phyloP scores from a whole-genome alignment of 2,329 filamentous ascomycete species.

The Ustulina deusta region DNA sequence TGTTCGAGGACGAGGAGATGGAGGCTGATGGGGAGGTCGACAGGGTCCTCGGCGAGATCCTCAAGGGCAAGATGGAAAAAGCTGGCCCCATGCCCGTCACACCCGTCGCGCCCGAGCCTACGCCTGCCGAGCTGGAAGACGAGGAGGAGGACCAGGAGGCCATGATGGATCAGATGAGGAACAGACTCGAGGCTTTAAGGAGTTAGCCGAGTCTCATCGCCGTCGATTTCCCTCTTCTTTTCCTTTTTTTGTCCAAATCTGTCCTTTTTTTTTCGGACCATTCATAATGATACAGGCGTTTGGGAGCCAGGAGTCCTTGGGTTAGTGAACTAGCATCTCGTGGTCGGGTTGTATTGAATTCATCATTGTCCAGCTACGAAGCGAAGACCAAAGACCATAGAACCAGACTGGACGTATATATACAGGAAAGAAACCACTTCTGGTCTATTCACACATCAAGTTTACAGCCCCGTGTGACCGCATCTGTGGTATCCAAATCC shows the following conservation, averaged over 20 bases:
- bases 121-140: slow-evolving; percentile 65
- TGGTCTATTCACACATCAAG: slow-evolving; percentile 7
- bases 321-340: slow-evolving; percentile 33
- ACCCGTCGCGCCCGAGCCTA: slow-evolving; percentile 65
- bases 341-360: slow-evolving; percentile 23
- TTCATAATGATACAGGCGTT: slow-evolving; percentile 39
- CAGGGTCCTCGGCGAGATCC: slow-evolving; percentile 89
- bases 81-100: slow-evolving; percentile 66
- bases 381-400: slow-evolving; percentile 22
- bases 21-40: slow-evolving; percentile 86
- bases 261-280: slow-evolving; percentile 9
- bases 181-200: slow-evolving; percentile 88
- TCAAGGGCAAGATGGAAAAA: slow-evolving; percentile 83
- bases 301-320: slow-evolving; percentile 38
- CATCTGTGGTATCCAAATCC: slow-evolving; percentile 14
- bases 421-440: slow-evolving; percentile 27
- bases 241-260: slow-evolving; percentile 13
- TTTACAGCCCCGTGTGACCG: neutral
- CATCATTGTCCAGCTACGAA: slow-evolving; percentile 20
- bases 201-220: slow-evolving; percentile 65
- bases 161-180: slow-evolving; percentile 94
- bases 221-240: neutral
- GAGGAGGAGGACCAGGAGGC: slow-evolving; percentile 90
- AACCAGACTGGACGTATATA: slow-evolving; percentile 28
- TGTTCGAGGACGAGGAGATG: slow-evolving; percentile 79